These are phyloP conservation scores for Pichia nakasei DNA, from an alignment of 805 yeast genomes.

Conservation along the genomic window DNA sequence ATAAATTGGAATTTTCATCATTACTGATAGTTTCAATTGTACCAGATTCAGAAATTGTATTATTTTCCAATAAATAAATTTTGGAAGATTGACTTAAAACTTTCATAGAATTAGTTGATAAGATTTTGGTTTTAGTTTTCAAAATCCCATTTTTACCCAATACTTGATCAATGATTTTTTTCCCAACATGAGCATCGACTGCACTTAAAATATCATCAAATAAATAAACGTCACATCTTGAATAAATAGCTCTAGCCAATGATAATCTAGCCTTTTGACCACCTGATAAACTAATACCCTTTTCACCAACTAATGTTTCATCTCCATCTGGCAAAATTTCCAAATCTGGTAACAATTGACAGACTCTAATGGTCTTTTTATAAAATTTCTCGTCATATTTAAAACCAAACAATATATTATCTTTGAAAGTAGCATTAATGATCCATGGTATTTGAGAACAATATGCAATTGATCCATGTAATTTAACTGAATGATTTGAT, in stretches of 20 bases:
- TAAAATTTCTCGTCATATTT: slow-evolving; percentile 75
- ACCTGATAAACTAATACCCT: slow-evolving; percentile 92
- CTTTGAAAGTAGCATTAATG: slow-evolving; percentile 85
- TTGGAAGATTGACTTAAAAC: slow-evolving; percentile 50
- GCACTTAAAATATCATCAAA: slow-evolving; percentile 93
- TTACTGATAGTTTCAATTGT: slow-evolving; percentile 34
- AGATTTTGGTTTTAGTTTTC: slow-evolving; percentile 41
- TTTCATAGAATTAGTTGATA: slow-evolving; percentile 50
- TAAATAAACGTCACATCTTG: slow-evolving; percentile 84
- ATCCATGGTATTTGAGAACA: slow-evolving; percentile 87
- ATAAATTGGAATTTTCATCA: slow-evolving; percentile 19
- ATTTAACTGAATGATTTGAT: slow-evolving; percentile 11
- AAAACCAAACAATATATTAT: slow-evolving; percentile 85
- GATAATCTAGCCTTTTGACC: slow-evolving; percentile 96
- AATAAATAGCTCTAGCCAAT: slow-evolving; percentile 90
- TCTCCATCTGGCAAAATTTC: slow-evolving; percentile 82
- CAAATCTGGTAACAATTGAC: slow-evolving; percentile 77
- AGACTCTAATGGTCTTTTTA: slow-evolving; percentile 70
- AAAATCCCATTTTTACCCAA: slow-evolving; percentile 39
- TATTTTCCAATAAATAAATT: slow-evolving; percentile 48
- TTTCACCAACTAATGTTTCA: slow-evolving; percentile 88
- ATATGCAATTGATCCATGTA: slow-evolving; percentile 42
- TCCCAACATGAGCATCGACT: slow-evolving; percentile 94
- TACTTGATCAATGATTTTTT: slow-evolving; percentile 61
- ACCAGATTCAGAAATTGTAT: slow-evolving; percentile 48